phyloP scores from a whole-genome alignment of 768 basidiomycete species.

The Lactifluus hygrophoroides region DNA sequence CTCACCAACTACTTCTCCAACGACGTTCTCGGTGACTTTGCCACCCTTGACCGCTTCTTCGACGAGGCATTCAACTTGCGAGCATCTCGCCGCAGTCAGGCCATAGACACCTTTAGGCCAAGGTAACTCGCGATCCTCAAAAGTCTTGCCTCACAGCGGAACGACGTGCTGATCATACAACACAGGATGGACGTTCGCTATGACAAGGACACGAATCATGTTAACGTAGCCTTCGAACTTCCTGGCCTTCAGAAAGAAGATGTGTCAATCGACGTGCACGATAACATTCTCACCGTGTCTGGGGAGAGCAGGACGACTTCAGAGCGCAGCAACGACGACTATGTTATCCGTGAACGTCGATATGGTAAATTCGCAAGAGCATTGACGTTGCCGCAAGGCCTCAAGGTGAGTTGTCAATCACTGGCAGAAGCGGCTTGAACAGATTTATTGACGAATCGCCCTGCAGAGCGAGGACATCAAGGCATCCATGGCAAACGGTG shows the following conservation, averaged over 20 bases:
- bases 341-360: slow-evolving; percentile 27
- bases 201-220: slow-evolving; percentile 35
- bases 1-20: background rate
- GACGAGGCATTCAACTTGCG: background rate
- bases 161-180: background rate
- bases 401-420: slow-evolving; percentile 21
- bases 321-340: slow-evolving; percentile 31
- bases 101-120: background rate
- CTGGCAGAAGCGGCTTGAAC: background rate
- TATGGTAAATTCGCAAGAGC: slow-evolving; percentile 24
- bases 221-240: slow-evolving; percentile 48
- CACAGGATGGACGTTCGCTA: slow-evolving; percentile 45
- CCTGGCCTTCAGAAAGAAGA: slow-evolving; percentile 45
- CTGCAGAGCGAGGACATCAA: slow-evolving; percentile 27
- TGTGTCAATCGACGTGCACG: slow-evolving; percentile 42
- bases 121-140: background rate
- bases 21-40: background rate
- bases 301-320: slow-evolving; percentile 35
- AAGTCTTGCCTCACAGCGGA: background rate
- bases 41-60: background rate
- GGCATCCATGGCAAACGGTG: slow-evolving; percentile 39
- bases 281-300: slow-evolving; percentile 40
- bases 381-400: slow-evolving; percentile 24
- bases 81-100: background rate
- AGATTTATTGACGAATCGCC: background rate